phyloP scores from a whole-genome alignment of 805 yeast genomes.

The Blastobotrys muscicola region DNA sequence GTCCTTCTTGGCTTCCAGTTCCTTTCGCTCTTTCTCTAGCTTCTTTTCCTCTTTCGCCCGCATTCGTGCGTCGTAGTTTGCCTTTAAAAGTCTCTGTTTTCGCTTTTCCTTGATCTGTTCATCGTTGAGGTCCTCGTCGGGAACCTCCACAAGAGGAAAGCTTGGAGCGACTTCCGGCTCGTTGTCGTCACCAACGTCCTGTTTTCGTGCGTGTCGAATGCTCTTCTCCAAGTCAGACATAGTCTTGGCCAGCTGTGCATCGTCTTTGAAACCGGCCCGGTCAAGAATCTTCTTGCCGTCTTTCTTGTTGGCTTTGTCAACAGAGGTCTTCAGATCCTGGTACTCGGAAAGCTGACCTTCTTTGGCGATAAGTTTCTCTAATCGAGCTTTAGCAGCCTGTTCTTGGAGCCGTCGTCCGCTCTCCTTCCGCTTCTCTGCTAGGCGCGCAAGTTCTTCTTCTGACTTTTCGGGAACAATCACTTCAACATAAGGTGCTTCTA shows the following conservation, averaged over 20 bases:
- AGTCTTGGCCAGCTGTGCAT: slow-evolving; percentile 60
- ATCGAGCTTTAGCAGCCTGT: slow-evolving; percentile 77
- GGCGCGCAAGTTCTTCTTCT: slow-evolving; percentile 70
- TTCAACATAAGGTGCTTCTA: slow-evolving; percentile 75
- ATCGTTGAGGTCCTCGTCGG: slow-evolving; percentile 73
- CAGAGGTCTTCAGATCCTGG: slow-evolving; percentile 43
- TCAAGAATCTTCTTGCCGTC: slow-evolving; percentile 47
- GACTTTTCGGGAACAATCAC: slow-evolving; percentile 55
- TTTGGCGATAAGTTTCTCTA: slow-evolving; percentile 70
- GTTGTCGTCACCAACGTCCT: slow-evolving; percentile 52
- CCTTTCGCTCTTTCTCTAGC: slow-evolving; percentile 49
- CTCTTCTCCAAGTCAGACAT: slow-evolving; percentile 55
- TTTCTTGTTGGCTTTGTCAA: slow-evolving; percentile 37
- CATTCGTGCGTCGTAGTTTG: slow-evolving; percentile 81
- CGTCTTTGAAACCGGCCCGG: slow-evolving; percentile 71
- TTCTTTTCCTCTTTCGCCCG: slow-evolving; percentile 73
- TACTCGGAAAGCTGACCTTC: slow-evolving; percentile 75
- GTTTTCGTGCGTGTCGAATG: slow-evolving; percentile 55
- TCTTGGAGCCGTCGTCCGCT: slow-evolving; percentile 85
- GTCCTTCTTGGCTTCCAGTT: slow-evolving; percentile 56
- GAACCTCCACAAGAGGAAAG: slow-evolving; percentile 67
- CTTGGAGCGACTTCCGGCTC: slow-evolving; percentile 42
- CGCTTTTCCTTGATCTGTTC: slow-evolving; percentile 82
- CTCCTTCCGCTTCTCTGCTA: slow-evolving; percentile 72
- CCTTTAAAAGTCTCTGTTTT: slow-evolving; percentile 70